Conservation (phyloP, 768 basidiomycete genomes). For the Calocera viscosa region DNA sequence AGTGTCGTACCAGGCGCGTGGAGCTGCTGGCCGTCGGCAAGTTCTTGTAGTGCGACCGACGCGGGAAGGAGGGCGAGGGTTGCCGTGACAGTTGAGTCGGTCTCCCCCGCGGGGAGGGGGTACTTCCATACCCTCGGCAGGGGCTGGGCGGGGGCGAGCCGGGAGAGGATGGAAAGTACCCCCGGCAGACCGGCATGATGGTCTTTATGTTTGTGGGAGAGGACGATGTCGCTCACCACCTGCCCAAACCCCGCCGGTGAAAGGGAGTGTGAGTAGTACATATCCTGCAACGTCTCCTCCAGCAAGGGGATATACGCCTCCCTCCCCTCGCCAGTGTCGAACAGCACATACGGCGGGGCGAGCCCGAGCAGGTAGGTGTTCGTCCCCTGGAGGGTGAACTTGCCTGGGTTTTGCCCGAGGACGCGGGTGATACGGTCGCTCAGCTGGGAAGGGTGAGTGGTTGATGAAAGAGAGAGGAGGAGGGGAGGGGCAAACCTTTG, state of each 20-base stretch:
- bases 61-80: constrained; percentile 2
- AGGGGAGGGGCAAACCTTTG: neutral
- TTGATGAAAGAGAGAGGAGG: neutral
- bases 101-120: constrained; percentile 25
- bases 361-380: constrained; percentile 78
- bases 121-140: constrained; percentile 70
- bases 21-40: constrained; percentile 45
- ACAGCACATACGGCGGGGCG: constrained; percentile 56
- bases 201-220: constrained; percentile 86
- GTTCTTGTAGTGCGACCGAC: constrained; percentile 39
- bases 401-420: constrained; percentile 60
- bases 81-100: neutral
- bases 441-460: neutral
- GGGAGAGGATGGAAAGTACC: constrained; percentile 53
- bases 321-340: constrained; percentile 73
- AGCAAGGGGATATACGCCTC: constrained; percentile 57
- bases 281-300: constrained; percentile 49
- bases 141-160: constrained; percentile 38
- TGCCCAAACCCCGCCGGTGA: too few species aligned
- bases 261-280: too few species aligned
- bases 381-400: constrained; percentile 83
- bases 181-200: constrained; percentile 65
- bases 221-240: constrained; percentile 73
- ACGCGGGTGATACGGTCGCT: neutral
- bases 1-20: constrained; percentile 30